Percentiles rank a stretch among this genome's conserved stretches.
These are phyloP conservation scores for Xerocomellus dryophilus DNA, from an alignment of 768 basidiomycete species.

Conservation along the genomic window DNA sequence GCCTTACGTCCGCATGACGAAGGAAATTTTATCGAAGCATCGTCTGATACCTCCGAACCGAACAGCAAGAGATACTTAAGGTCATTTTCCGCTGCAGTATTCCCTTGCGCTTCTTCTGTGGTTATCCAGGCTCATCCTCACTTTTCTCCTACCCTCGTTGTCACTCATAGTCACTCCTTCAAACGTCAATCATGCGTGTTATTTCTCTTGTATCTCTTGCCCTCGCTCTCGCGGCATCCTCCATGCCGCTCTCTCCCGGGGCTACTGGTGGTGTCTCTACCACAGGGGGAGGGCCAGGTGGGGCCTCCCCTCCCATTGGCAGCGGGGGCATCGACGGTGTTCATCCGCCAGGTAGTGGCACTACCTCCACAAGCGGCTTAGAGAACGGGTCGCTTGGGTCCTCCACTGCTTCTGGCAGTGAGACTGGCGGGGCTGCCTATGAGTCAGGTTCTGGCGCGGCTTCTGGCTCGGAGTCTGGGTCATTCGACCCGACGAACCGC, in stretches of 20 bases:
- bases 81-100: neutral
- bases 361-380: no score
- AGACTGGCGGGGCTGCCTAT: no score
- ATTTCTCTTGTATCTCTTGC: conserved; percentile 8
- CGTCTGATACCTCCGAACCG: neutral
- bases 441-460: no score
- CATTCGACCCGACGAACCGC: no score
- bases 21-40: neutral
- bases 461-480: no score
- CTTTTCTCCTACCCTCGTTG: neutral
- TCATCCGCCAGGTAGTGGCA: no score
- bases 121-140: neutral
- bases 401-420: no score
- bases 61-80: neutral
- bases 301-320: no score
- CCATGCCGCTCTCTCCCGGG: conserved; percentile 3
- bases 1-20: neutral
- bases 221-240: conserved; percentile 2
- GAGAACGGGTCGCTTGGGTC: no score
- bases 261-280: neutral
- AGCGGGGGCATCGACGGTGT: no score
- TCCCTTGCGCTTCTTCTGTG: neutral
- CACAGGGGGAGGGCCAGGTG: neutral
- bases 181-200: conserved; percentile 10
- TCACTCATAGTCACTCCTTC: conserved; percentile 1